Evolutionary conservation across 2,329 filamentous ascomycete genomes (phyloP), one percentile per base, ranked within the genome.

Genomic region (Colletotrichum chrysophilum): DNA sequence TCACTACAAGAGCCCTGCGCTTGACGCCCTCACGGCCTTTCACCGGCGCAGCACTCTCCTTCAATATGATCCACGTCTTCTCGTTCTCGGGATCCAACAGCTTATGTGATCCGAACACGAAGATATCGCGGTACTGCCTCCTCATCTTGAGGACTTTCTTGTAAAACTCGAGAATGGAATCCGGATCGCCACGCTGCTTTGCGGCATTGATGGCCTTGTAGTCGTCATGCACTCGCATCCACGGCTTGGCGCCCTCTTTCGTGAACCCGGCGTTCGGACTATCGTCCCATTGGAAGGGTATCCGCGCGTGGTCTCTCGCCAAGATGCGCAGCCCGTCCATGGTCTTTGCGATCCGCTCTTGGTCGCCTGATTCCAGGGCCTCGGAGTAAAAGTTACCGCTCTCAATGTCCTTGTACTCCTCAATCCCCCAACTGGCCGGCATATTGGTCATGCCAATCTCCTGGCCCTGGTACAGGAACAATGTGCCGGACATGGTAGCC

Each of bases 191-290:
- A 3, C 79, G 76, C 79, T 93, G 90, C 4, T 80, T 81, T 0
- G 85, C 86, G 3, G 89, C 92, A 74, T 94, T 95, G 79, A 92
- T 86, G 3, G 84, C 80, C 4, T 78, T 78, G 78, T 90, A 92
- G 34, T 89, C 86, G 24, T 93, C 90, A 78, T 94, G 92, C 2
- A 92, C 89, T 3, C 90, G 87, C 91, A 94, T 94, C 93, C 93
- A 95, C 0, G 93, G 91, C 77, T 87, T 87, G 1, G 80, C 80
- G 0, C 72, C 77, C 0, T 73, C 77, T 16, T 80, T 78, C 0
- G 91, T 89, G 82, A 95, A 95, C 0, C 93, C 93, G 0, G 91
- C 91, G 76, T 93, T 88, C 0, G 88, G 83, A 0, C 86, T 84
- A 2, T 83, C 86, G 67, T 89, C 88, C 93, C 93, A 95, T 68